Conservation (phyloP, 1,284 basidiomycete genomes). For the Marasmius oreades region DNA sequence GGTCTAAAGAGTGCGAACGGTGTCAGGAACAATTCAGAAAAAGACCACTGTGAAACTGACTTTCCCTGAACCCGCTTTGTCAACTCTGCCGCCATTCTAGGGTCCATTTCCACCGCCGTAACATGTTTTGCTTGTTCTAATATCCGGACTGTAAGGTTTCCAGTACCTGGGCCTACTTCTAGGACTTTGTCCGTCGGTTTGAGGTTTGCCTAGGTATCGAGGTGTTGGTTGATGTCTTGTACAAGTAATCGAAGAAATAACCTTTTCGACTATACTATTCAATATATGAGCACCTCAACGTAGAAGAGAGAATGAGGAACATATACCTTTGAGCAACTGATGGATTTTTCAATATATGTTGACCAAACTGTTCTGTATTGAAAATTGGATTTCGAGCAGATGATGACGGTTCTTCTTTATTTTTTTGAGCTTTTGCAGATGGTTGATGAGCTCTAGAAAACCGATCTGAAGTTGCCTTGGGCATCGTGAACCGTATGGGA, state of each 20-base stretch:
- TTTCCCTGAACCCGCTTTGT: constrained; percentile 98
- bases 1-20: constrained; percentile 54
- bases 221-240: background rate
- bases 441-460: constrained; percentile 77
- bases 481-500: constrained; percentile 74
- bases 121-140: constrained; percentile 92
- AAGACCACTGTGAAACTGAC: constrained; percentile 51
- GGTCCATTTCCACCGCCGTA: constrained; percentile 97
- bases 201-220: constrained; percentile 69
- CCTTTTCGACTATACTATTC: constrained; percentile 79
- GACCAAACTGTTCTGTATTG: constrained; percentile 92
- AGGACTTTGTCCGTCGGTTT: constrained; percentile 95
- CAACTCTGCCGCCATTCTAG: constrained; percentile 97
- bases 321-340: constrained; percentile 81
- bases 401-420: constrained; percentile 36
- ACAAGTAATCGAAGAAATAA: constrained; percentile 20
- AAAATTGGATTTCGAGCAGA: constrained; percentile 78
- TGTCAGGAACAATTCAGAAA: constrained; percentile 1
- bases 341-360: constrained; percentile 97
- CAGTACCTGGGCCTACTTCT: constrained; percentile 98
- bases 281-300: constrained; percentile 8
- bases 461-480: constrained; percentile 84
- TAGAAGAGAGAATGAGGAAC: constrained; percentile 27
- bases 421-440: constrained; percentile 58
- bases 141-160: constrained; percentile 94